phyloP scores from a whole-genome alignment of 371 early-diverging fungal genomes.

The Lichtheimia ornata region DNA sequence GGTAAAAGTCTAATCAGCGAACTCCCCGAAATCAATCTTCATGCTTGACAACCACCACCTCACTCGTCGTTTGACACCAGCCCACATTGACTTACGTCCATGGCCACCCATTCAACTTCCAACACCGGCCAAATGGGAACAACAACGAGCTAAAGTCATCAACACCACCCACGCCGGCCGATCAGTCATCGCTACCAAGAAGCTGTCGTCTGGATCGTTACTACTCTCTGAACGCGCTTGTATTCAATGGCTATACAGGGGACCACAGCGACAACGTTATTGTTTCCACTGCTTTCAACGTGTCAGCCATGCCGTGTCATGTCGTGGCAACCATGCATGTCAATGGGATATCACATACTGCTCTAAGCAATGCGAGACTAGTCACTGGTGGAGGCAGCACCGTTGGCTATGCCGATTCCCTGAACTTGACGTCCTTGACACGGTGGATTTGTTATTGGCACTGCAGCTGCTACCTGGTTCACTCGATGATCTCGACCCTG shows the following conservation, averaged over 20 bases:
- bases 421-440: background rate
- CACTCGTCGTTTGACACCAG: background rate
- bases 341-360: slow-evolving; percentile 4
- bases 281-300: slow-evolving; percentile 8
- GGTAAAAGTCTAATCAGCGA: no score
- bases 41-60: no score
- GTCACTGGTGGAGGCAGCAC: background rate
- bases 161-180: background rate
- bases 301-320: background rate
- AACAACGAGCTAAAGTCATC: background rate
- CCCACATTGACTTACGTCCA: slow-evolving; percentile 6
- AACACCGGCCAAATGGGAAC: background rate
- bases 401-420: slow-evolving; percentile 5
- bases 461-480: background rate
- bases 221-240: slow-evolving; percentile 1
- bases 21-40: no score
- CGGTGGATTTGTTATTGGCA: background rate
- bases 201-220: background rate
- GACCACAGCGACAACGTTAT: background rate
- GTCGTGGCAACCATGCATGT: background rate
- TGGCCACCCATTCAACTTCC: slow-evolving; percentile 5
- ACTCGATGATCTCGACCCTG: background rate
- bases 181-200: background rate
- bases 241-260: background rate
- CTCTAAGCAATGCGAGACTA: slow-evolving; percentile 1